Percentiles rank a stretch among this genome's conserved stretches.
phyloP scores from a whole-genome alignment of 2,329 filamentous ascomycete genomes.

The Polytolypa hystricis region DNA sequence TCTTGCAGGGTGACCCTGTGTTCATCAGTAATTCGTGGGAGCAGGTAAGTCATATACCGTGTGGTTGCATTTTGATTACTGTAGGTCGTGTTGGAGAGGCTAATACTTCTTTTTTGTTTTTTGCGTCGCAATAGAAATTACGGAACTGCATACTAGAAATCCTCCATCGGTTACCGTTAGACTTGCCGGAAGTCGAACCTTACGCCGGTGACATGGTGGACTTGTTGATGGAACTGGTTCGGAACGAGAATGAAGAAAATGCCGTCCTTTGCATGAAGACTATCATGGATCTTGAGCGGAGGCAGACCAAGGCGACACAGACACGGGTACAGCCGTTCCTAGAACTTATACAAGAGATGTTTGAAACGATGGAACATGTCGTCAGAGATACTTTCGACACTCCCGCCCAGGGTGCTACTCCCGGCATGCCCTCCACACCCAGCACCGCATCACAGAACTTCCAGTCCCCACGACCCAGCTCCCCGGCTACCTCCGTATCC shows the following conservation, averaged over 20 bases:
- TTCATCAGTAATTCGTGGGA: slow-evolving; percentile 86
- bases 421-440: slow-evolving; percentile 43
- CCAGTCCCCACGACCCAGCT: slow-evolving; percentile 80
- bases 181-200: slow-evolving; percentile 70
- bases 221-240: slow-evolving; percentile 76
- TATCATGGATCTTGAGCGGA: slow-evolving; percentile 89
- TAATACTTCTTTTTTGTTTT: slow-evolving; percentile 5
- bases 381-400: slow-evolving; percentile 93
- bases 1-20: slow-evolving; percentile 73
- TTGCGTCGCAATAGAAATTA: slow-evolving; percentile 51
- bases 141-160: slow-evolving; percentile 92
- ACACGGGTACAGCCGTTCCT: slow-evolving; percentile 82
- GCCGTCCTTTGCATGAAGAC: slow-evolving; percentile 97
- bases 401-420: slow-evolving; percentile 41
- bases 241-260: slow-evolving; percentile 95
- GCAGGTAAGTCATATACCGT: slow-evolving; percentile 49
- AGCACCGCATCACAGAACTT: slow-evolving; percentile 52
- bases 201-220: slow-evolving; percentile 85
- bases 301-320: slow-evolving; percentile 73
- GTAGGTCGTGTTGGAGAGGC: background rate
- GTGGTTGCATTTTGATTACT: slow-evolving; percentile 2
- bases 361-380: slow-evolving; percentile 85
- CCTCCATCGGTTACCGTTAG: slow-evolving; percentile 71
- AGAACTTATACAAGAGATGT: slow-evolving; percentile 86
- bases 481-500: slow-evolving; percentile 69